A percentile compares a stretch with the other conserved stretches of the same genome.
These are phyloP conservation scores for Dimargaris cristalligena DNA, from an alignment of 192 early-diverging fungal genomes.

Conservation along the genomic window DNA sequence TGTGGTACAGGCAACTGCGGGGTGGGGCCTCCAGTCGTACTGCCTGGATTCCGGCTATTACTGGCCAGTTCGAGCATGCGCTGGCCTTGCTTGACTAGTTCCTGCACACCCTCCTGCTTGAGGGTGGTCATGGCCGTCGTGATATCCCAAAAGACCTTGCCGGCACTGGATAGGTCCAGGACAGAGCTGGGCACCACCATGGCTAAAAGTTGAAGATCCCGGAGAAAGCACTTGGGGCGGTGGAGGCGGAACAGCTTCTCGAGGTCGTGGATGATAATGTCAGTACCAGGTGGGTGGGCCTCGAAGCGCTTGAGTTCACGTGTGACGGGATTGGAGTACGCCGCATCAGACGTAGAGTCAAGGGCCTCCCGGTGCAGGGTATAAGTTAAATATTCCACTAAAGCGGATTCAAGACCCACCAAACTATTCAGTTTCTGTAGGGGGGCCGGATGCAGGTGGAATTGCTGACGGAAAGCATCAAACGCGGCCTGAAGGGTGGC, in stretches of 20 bases:
- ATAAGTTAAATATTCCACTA: slow-evolving; percentile 7
- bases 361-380: neutral
- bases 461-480: slow-evolving; percentile 8
- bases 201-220: neutral
- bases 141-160: slow-evolving; percentile 8
- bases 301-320: neutral
- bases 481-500: neutral
- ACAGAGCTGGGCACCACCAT: slow-evolving; percentile 2
- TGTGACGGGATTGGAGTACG: neutral
- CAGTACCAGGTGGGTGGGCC: slow-evolving; percentile 3
- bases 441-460: slow-evolving; percentile 10
- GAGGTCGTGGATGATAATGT: neutral
- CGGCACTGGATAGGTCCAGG: slow-evolving; percentile 4
- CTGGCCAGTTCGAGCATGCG: slow-evolving; percentile 5
- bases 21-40: too few relatives aligned
- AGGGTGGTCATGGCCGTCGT: slow-evolving; percentile 1
- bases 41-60: neutral
- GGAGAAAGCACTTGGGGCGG: slow-evolving; percentile 8
- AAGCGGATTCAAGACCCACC: neutral
- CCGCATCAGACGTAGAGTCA: neutral
- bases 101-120: slow-evolving; percentile 1
- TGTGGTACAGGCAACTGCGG: neutral
- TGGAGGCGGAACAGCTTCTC: slow-evolving; percentile 2
- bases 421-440: neutral
- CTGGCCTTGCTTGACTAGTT: slow-evolving; percentile 3